phyloP scores from a whole-genome alignment of 306 rosid genomes.

The Castanea crenata region DNA sequence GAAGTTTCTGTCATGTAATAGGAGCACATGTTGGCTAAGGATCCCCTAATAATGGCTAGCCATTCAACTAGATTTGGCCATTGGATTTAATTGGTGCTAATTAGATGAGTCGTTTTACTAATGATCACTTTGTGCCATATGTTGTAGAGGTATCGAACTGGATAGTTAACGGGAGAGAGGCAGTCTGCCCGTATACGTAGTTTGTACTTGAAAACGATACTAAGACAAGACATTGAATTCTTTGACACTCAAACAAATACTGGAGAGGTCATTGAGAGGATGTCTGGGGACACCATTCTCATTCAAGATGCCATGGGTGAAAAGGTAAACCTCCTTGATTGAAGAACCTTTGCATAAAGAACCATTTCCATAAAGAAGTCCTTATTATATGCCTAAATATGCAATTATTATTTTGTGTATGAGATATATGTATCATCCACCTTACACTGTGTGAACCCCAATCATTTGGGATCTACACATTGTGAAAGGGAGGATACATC shows the following conservation, averaged over 20 bases:
- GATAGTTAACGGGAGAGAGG: slow-evolving; percentile 94
- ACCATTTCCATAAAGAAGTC: background rate
- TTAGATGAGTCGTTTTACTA: background rate
- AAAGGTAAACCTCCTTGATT: slow-evolving; percentile 40
- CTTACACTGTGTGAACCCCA: no score
- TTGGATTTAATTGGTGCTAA: background rate
- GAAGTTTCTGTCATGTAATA: background rate
- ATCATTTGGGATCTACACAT: no score
- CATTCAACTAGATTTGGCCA: background rate
- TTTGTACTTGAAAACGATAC: slow-evolving; percentile 71
- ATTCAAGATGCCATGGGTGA: slow-evolving; percentile 95
- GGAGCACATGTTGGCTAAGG: background rate
- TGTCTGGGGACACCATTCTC: slow-evolving; percentile 94
- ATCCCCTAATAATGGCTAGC: background rate
- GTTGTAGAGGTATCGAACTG: slow-evolving; percentile 82
- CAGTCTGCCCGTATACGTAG: slow-evolving; percentile 77
- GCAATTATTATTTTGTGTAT: background rate
- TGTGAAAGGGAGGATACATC: no score
- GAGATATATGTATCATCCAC: no score
- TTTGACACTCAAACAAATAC: slow-evolving; percentile 81
- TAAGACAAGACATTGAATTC: slow-evolving; percentile 78
- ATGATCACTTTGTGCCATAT: background rate
- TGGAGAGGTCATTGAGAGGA: slow-evolving; percentile 83
- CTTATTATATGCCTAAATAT: background rate
- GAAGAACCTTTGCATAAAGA: background rate